Percentiles rank a stretch among this genome's conserved stretches.
These are phyloP conservation scores for Boletus smithii DNA, from an alignment of 1,284 basidiomycete genomes.

Conservation along the genomic window DNA sequence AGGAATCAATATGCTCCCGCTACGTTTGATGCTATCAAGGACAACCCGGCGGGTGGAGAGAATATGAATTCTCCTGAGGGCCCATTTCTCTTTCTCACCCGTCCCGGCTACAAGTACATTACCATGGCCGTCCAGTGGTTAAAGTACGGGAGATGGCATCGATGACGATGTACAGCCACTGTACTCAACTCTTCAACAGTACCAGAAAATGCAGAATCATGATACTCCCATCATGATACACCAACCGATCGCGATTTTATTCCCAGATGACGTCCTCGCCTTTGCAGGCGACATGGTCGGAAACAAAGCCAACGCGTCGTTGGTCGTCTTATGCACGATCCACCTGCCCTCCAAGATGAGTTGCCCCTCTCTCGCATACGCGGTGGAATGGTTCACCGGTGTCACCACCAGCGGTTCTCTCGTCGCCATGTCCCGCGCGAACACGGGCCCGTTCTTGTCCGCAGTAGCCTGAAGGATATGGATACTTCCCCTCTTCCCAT, in stretches of 20 bases:
- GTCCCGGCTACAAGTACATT: too few species aligned
- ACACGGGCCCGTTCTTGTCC: slow-evolving; percentile 25
- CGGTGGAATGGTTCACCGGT: slow-evolving; percentile 19
- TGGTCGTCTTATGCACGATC: slow-evolving; percentile 22
- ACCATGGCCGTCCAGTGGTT: too few species aligned
- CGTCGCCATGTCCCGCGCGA: slow-evolving; percentile 30
- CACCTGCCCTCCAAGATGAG: slow-evolving; percentile 25
- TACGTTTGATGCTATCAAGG: too few species aligned
- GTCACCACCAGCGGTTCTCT: slow-evolving; percentile 19
- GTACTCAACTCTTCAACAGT: neutral
- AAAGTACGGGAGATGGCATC: too few species aligned
- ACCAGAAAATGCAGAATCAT: slow-evolving; percentile 26
- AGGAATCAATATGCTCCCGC: too few species aligned
- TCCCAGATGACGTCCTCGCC: slow-evolving; percentile 21
- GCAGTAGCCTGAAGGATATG: slow-evolving; percentile 29
- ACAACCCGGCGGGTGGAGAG: too few species aligned
- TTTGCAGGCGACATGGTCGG: slow-evolving; percentile 32
- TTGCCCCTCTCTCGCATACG: slow-evolving; percentile 9
- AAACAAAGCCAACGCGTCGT: slow-evolving; percentile 17
- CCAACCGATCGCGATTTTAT: slow-evolving; percentile 28
- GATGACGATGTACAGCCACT: too few species aligned
- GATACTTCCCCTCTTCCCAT: neutral
- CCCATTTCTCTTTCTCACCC: too few species aligned
- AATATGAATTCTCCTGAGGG: too few species aligned
- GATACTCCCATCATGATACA: slow-evolving; percentile 34